Evolutionary conservation across 2,329 filamentous ascomycete genomes (phyloP).

Genomic region (Blastomyces percursus): DNA sequence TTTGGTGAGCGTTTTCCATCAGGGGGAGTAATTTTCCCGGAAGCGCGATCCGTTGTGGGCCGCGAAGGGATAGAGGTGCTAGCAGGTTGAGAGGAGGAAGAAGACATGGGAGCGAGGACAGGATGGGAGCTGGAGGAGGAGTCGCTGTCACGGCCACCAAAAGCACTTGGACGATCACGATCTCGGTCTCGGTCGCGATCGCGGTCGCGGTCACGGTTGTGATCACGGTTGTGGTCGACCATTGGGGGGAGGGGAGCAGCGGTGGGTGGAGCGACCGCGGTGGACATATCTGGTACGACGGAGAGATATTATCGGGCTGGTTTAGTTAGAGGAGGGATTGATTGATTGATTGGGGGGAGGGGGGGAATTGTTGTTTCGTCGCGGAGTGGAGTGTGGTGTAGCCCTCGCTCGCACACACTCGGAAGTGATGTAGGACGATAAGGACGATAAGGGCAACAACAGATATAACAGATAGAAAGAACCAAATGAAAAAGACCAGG

Average conservation of each 20-base stretch:
- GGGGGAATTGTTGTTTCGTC: background rate
- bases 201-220: slow-evolving; percentile 18
- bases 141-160: background rate
- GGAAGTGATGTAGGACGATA: background rate
- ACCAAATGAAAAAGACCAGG: no score
- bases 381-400: background rate
- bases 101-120: slow-evolving; percentile 28
- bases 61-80: slow-evolving; percentile 27
- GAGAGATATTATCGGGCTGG: background rate
- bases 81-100: slow-evolving; percentile 24
- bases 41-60: slow-evolving; percentile 19
- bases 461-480: no score
- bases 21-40: slow-evolving; percentile 21
- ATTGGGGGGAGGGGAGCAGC: slow-evolving; percentile 35
- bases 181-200: background rate
- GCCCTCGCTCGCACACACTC: background rate
- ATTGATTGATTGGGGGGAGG: background rate
- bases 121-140: slow-evolving; percentile 22
- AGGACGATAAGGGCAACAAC: no score
- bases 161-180: background rate
- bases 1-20: slow-evolving; percentile 45
- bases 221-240: slow-evolving; percentile 36
- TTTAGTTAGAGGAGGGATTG: background rate
- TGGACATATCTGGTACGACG: slow-evolving; percentile 33
- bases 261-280: slow-evolving; percentile 37